These are phyloP conservation scores for Aspergillus saccharolyticus DNA, from an alignment of 495 filamentous ascomycete species.

Conservation along the genomic window DNA sequence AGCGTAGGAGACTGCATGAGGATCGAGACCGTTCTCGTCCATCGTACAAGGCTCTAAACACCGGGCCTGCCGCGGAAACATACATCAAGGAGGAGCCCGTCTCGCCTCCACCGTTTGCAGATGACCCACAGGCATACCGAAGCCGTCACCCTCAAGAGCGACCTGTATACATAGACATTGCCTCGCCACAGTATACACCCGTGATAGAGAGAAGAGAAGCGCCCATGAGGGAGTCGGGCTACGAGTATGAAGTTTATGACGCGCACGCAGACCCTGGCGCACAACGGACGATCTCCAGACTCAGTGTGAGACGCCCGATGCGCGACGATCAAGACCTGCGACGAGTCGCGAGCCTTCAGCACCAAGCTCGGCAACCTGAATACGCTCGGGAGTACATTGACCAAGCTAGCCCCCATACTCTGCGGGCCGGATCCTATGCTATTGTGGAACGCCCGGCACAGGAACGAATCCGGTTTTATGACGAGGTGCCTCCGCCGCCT, in stretches of 20 bases:
- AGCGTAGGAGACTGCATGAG: conserved; percentile 44
- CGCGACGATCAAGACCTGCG: conserved; percentile 54
- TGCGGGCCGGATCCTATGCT: conserved; percentile 58
- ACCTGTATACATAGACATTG: conserved; percentile 46
- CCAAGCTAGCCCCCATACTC: conserved; percentile 39
- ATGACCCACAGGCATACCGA: conserved; percentile 40
- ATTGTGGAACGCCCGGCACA: conserved; percentile 47
- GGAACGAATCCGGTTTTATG: conserved; percentile 53
- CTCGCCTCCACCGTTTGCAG: conserved; percentile 69
- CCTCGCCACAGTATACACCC: conserved; percentile 42
- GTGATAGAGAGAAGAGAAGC: conserved; percentile 35
- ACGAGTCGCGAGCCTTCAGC: conserved; percentile 50
- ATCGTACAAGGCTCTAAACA: conserved; percentile 26
- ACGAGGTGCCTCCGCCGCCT: conserved; percentile 44
- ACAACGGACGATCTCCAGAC: conserved; percentile 38
- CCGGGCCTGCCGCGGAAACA: conserved; percentile 40
- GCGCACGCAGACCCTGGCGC: conserved; percentile 33
- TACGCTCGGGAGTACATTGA: conserved; percentile 45
- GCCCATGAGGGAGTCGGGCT: conserved; percentile 25
- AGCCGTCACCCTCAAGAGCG: conserved; percentile 43
- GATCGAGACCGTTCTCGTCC: conserved; percentile 27
- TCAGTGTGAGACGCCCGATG: conserved; percentile 35
- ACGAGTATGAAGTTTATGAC: conserved; percentile 37
- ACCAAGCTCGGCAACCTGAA: conserved; percentile 47
- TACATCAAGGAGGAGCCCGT: conserved; percentile 84